Base-by-base conservation (phyloP, 2,329 filamentous ascomycete genomes). In the Microdochium bolleyi region DNA sequence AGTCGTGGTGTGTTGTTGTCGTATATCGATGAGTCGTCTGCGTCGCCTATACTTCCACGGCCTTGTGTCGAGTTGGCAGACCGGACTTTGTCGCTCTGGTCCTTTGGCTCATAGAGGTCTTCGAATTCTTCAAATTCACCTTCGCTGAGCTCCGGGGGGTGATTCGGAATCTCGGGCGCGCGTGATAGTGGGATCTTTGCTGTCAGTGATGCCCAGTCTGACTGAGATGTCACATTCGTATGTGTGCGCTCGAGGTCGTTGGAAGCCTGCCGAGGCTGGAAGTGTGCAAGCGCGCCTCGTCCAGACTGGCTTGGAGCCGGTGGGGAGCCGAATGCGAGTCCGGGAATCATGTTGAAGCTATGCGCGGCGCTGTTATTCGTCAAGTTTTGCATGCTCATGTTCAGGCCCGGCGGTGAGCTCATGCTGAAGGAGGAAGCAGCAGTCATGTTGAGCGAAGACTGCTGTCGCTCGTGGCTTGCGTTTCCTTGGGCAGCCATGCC, bases 81-180 rank as follows among this genome's bases (percentile, higher is more conserved):
- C 3, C 54, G 27, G 37, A 30, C 32, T 24, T 48, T 32, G 55
- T 49, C 34, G 34, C n/a, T 38, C 22, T 13, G 13, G 14, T 60
- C 61, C 49, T 58, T 59, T 10, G 76, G 73, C 49, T 80, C 77
- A 55, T 83, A 82, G 2, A 77, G 60, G 59, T 83, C 78, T 50
- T 83, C 78, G 49, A 78, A 75, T 19, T 30, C 48, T 9, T 49
- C 48, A 27, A 49, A 49, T 25, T 49, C 48, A 8, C 76, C 80
- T 60, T 92, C 89, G 57, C 83, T 88, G 27, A 94, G 66, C 65
- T 95, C 89, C 16, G 87, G 88, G 61, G 95, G 89, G 62, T 94
- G 88, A 24, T 11, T 24, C 7, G 41, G 19, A 11, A 24, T 8
- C 22, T 24, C 14, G 10, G 41, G 13, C 16, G 21, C 5, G 19